Conservation (phyloP, 176 grass and related monocot species). For the Carex cristatella region DNA sequence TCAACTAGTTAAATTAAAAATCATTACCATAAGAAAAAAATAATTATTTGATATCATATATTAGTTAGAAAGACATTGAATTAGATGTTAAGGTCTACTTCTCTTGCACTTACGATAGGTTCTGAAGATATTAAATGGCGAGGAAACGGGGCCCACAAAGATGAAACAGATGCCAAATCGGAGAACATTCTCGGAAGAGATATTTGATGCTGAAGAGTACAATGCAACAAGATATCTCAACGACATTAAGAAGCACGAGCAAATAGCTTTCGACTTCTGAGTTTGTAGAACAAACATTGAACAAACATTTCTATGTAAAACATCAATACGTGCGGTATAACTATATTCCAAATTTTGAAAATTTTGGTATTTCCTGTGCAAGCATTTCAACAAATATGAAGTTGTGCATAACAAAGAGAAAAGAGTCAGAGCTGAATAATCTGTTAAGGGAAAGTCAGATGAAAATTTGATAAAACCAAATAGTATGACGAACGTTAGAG, state of each 20-base stretch:
- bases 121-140: constrained; percentile 20
- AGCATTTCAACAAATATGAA: not conserved
- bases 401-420: not conserved
- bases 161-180: not conserved
- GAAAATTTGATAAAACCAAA: not conserved
- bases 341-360: constrained; percentile 1
- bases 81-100: not conserved
- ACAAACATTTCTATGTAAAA: constrained; percentile 1
- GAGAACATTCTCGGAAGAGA: not conserved
- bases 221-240: constrained; percentile 28
- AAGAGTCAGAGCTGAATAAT: not conserved
- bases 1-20: not conserved
- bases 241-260: constrained; percentile 42
- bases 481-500: not conserved
- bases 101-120: constrained; percentile 26
- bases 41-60: not conserved
- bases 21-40: not conserved
- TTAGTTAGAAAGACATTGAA: not conserved
- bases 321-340: not conserved
- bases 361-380: not conserved
- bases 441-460: not conserved
- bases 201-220: constrained; percentile 23
- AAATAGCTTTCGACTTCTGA: constrained; percentile 46
- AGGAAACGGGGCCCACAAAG: not conserved
- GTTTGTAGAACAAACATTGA: not conserved